phyloP scores from a whole-genome alignment of 768 basidiomycete species.

The Kwoniella sp. region DNA sequence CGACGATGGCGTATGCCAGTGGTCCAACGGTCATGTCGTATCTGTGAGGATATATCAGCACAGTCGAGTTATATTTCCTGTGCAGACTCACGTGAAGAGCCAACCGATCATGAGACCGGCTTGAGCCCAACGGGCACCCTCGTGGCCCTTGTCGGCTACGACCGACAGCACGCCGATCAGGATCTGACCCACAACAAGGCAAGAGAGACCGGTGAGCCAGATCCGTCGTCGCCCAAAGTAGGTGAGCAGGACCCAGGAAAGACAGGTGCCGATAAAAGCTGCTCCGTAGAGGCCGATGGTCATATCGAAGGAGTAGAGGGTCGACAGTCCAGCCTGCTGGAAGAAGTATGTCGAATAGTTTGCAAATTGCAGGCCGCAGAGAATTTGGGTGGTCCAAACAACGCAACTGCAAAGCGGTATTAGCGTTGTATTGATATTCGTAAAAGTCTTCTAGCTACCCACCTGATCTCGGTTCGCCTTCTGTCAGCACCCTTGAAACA shows the following conservation, averaged over 20 bases:
- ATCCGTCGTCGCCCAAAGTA: slow-evolving; percentile 50
- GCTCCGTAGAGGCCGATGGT: slow-evolving; percentile 29
- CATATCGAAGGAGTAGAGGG: slow-evolving; percentile 32
- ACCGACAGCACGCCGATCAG: slow-evolving; percentile 34
- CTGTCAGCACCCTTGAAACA: slow-evolving; percentile 43
- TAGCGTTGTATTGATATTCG: slow-evolving; percentile 19
- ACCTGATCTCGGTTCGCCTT: slow-evolving; percentile 48
- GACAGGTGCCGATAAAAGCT: slow-evolving; percentile 43
- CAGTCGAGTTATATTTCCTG: background rate
- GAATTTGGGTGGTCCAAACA: slow-evolving; percentile 16
- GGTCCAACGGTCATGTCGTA: slow-evolving; percentile 48
- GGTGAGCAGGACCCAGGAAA: slow-evolving; percentile 40
- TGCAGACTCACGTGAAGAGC: slow-evolving; percentile 20
- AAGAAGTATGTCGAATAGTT: slow-evolving; percentile 35
- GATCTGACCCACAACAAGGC: slow-evolving; percentile 17
- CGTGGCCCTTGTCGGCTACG: slow-evolving; percentile 29
- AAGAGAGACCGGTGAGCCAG: slow-evolving; percentile 25
- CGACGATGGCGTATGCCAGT: slow-evolving; percentile 42
- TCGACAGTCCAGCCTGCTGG: slow-evolving; percentile 40
- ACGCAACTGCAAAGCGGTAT: slow-evolving; percentile 31
- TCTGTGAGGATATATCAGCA: slow-evolving; percentile 22
- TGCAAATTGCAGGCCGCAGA: slow-evolving; percentile 26
- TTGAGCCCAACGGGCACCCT: slow-evolving; percentile 26
- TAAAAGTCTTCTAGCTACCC: background rate
- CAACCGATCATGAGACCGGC: slow-evolving; percentile 30